phyloP scores from a whole-genome alignment of 371 early-diverging fungal genomes.

The Batkoa obscura region DNA sequence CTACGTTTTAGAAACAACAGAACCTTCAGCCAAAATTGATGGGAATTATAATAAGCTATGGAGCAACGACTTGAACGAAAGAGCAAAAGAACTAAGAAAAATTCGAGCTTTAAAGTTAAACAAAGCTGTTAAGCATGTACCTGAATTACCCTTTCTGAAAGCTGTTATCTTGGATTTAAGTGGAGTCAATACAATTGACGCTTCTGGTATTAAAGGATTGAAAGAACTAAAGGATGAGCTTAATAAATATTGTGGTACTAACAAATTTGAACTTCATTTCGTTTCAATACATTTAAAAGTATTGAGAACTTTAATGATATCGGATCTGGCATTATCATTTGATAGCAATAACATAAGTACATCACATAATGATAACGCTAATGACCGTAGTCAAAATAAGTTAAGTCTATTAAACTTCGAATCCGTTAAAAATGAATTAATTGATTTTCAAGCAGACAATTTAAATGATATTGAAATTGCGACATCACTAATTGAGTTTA shows the following conservation, averaged over 20 bases:
- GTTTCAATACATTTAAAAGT: conserved; percentile 14
- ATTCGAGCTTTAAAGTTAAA: background rate
- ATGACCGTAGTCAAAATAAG: too few relatives aligned
- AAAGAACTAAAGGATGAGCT: conserved; percentile 30
- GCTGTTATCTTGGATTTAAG: conserved; percentile 63
- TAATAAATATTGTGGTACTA: conserved; percentile 22
- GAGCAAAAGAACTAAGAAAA: background rate
- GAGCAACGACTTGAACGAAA: conserved; percentile 8
- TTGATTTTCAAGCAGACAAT: too few relatives aligned
- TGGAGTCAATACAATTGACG: conserved; percentile 55
- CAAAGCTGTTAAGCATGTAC: background rate
- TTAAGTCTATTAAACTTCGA: too few relatives aligned
- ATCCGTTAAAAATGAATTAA: too few relatives aligned
- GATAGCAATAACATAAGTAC: too few relatives aligned
- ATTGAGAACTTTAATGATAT: conserved; percentile 1
- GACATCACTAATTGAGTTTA: too few relatives aligned
- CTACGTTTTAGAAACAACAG: background rate
- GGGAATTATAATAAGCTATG: conserved; percentile 9
- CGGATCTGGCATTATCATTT: too few relatives aligned
- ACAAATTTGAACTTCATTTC: conserved; percentile 17
- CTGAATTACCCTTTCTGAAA: conserved; percentile 14
- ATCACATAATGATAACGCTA: too few relatives aligned
- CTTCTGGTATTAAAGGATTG: conserved; percentile 53
- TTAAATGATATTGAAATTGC: too few relatives aligned
- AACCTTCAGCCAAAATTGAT: background rate